These are phyloP conservation scores for Fragilaria radians DNA, from an alignment of 108 stramenopile genomes.

Conservation along the genomic window DNA sequence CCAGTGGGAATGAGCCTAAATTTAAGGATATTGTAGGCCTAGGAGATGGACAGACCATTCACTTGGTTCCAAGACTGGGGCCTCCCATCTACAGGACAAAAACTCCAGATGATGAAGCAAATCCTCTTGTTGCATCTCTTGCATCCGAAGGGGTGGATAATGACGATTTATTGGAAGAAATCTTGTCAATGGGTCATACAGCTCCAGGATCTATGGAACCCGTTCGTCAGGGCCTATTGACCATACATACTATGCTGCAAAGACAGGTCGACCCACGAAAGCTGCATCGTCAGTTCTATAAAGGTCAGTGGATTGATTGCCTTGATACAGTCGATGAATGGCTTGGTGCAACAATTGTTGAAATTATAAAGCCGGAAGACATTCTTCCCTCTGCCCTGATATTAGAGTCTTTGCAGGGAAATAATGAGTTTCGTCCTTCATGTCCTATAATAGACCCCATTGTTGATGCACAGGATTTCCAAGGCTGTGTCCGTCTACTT, in stretches of 20 bases:
- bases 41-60: conserved; percentile 79
- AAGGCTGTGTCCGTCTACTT: conserved; percentile 62
- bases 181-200: neutral
- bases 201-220: conserved; percentile 87
- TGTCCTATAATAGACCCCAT: conserved; percentile 42
- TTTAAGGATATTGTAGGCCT: conserved; percentile 61
- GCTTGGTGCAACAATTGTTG: conserved; percentile 94
- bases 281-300: conserved; percentile 72
- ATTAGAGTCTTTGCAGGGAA: neutral
- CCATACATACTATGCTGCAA: conserved; percentile 77
- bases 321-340: conserved; percentile 96
- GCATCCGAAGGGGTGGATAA: neutral
- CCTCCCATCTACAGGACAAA: no score
- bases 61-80: conserved; percentile 61
- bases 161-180: conserved; percentile 3
- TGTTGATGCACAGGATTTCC: conserved; percentile 64
- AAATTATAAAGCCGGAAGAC: conserved; percentile 64
- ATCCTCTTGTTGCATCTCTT: conserved; percentile 13
- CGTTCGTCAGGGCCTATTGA: conserved; percentile 91
- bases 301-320: conserved; percentile 95
- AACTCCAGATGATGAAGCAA: conserved; percentile 11
- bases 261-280: neutral
- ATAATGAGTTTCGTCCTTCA: neutral
- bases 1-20: conserved; percentile 5
- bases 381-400: conserved; percentile 28